Evolutionary conservation across 805 yeast species (phyloP), one percentile per base, ranked within the genome.

Genomic region (Candida insectalens): DNA sequence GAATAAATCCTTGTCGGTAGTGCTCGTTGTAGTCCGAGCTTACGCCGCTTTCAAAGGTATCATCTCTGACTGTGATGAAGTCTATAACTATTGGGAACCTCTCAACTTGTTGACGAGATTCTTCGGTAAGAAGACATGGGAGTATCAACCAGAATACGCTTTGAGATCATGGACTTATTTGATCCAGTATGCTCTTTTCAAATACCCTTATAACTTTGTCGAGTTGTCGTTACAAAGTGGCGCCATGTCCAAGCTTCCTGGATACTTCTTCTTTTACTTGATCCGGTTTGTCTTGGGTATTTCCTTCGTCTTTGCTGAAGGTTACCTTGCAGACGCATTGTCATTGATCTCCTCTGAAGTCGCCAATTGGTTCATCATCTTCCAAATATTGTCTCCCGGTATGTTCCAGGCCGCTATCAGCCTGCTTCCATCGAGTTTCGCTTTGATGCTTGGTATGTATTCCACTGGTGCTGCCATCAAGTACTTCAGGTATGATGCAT

Each of bases 51-150:
- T 71, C 38, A 60, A 60, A 46, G 74, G 83, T 53, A 76, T 85
- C 25, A 79, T 89, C 19, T 74, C 92, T 2, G 97, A 88, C 47
- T 88, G 96, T 52, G 96, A 89, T 55, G 97, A 89, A 55, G 77
- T 71, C 0, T 89, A 73, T 68, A 89, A 89, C 51, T 89, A 83
- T 58, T 87, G 95, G 89, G 97, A 89, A 43, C 96, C 97, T 1
- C 61, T 89, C 37, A 88, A 89, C 51, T 65, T 80, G 33, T 44
- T 88, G 23, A 56, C 79, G 1, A 69, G 95, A 43, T 81, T 80
- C 3, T 84, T 85, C 53, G 97, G 96, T 2, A 82, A 87, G 46
- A 87, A 87, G 55, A 88, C 96, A 0, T 88, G 96, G 96, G 96
- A 88, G 51, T 89, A 88, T 53, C 83, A 95, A 1, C 96, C 96